Evolutionary conservation across 2,329 filamentous ascomycete genomes (phyloP), one percentile per base, ranked within the genome.

Genomic region (Epichloe gansuensis): DNA sequence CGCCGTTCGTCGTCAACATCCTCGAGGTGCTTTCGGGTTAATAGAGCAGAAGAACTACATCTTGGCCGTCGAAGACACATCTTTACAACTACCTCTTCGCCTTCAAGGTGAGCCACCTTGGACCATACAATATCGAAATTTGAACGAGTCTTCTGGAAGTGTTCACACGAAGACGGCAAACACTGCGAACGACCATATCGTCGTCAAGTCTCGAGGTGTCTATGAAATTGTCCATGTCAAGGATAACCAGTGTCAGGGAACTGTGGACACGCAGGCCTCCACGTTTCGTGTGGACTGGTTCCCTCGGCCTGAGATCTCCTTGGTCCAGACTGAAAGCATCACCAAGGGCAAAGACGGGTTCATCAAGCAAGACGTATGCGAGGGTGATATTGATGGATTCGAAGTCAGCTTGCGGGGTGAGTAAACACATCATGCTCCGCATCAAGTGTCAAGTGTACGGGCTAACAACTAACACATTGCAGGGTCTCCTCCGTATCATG

Each of bases 311-410:
- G 74, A 81, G 56, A 75, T 94, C 42, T 77, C 76, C 13, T 65
- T 93, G 45, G 73, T 82, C 5, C 77, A 85, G 54, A 80, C 79
- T n/a, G 74, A 81, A 4, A 78, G 82, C 46, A 74, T 87, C 46
- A 72, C 72, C 15, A 53, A 59, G 11, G 71, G 74, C 15, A 72
- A 71, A 8, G 72, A 74, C 31, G 74, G 75, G 36, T 86, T 84
- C 63, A 65, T 82, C 59, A 94, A 94, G 67, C 78, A 82, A 42
- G 84, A 90, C 55, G 84, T 98, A 34, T 98, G 93, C 63, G 90
- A 98, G 70, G 91, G 91, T 34, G 91, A 97, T 55, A 86, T 95
- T 61, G 91, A 96, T 65, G 82, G 83, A 3, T 82, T 96, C 51
- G 89, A 96, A 61, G 73, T 98, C 50, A 77, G 78, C 43, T 77